Evolutionary conservation across 768 basidiomycete species (phyloP).

Genomic region (Pisolithus albus): DNA sequence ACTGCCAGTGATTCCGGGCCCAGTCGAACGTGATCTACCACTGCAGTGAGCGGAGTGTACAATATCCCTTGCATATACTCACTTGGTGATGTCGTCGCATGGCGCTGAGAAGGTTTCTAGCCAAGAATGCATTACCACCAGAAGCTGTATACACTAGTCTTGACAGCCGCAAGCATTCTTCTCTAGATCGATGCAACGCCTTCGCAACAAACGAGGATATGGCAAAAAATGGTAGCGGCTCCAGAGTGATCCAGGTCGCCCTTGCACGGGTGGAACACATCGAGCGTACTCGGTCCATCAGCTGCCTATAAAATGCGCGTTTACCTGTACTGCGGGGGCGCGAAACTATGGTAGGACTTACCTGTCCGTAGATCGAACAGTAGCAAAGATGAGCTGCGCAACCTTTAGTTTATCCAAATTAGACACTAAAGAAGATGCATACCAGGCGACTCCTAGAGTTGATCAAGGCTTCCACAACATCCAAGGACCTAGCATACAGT

Average conservation of each 20-base stretch:
- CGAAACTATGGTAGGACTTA: constrained; percentile 21
- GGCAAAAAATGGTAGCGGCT: constrained; percentile 52
- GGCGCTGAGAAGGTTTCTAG: constrained; percentile 55
- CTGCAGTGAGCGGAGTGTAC: not conserved
- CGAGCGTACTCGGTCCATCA: constrained; percentile 43
- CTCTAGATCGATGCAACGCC: constrained; percentile 52
- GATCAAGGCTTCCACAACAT: constrained; percentile 56
- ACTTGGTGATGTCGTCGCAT: constrained; percentile 60
- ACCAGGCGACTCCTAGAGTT: constrained; percentile 65
- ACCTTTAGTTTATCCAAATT: not conserved
- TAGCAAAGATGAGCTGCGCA: constrained; percentile 55
- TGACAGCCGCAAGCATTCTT: constrained; percentile 49
- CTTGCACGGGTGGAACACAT: constrained; percentile 55
- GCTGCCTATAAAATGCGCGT: constrained; percentile 18
- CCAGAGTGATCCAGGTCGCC: constrained; percentile 61
- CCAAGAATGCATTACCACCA: constrained; percentile 65
- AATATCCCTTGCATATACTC: constrained; percentile 15
- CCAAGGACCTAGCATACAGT: constrained; percentile 44
- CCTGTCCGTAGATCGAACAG: constrained; percentile 51
- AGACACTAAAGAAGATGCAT: not conserved
- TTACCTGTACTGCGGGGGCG: not conserved
- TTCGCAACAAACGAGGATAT: constrained; percentile 55
- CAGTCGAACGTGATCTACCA: constrained; percentile 57
- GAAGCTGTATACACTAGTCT: constrained; percentile 51
- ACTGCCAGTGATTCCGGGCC: constrained; percentile 64